These are phyloP conservation scores for Coriaria nepalensis DNA, from an alignment of 306 rosid genomes.

Conservation along the genomic window DNA sequence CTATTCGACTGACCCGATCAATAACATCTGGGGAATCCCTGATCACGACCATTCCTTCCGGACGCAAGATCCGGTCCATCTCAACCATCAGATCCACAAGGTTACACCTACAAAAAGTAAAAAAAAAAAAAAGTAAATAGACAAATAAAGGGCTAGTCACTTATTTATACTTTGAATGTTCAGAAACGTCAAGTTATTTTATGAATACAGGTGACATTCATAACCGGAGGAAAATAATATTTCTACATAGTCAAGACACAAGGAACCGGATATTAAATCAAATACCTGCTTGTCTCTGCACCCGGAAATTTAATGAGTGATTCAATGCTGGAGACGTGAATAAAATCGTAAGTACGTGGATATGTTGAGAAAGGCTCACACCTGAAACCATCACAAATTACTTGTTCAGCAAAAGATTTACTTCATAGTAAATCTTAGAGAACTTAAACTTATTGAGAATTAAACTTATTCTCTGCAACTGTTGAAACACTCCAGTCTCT, in stretches of 20 bases:
- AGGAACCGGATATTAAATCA: constrained; percentile 2
- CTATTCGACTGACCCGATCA: constrained; percentile 59
- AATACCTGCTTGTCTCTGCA: constrained; percentile 62
- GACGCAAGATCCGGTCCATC: constrained; percentile 82
- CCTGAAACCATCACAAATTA: constrained; percentile 43
- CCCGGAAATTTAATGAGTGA: constrained; percentile 60
- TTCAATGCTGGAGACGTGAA: constrained; percentile 68
- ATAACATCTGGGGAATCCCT: constrained; percentile 73
- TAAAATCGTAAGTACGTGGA: constrained; percentile 84
- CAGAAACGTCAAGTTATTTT: no score
- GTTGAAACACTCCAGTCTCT: no score
- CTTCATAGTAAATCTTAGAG: neutral
- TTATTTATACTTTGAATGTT: no score
- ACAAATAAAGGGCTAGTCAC: no score
- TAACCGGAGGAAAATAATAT: constrained; percentile 1
- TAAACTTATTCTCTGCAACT: no score
- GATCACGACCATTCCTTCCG: constrained; percentile 71
- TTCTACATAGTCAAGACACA: constrained; percentile 10
- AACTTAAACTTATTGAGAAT: neutral
- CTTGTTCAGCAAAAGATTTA: constrained; percentile 10
- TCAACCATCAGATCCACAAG: constrained; percentile 91
- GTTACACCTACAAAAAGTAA: constrained; percentile 47
- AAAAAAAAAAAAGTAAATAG: neutral
- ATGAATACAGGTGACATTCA: no score
- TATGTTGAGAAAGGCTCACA: constrained; percentile 99